phyloP scores from a whole-genome alignment of 768 basidiomycete genomes.

The Russula compacta region DNA sequence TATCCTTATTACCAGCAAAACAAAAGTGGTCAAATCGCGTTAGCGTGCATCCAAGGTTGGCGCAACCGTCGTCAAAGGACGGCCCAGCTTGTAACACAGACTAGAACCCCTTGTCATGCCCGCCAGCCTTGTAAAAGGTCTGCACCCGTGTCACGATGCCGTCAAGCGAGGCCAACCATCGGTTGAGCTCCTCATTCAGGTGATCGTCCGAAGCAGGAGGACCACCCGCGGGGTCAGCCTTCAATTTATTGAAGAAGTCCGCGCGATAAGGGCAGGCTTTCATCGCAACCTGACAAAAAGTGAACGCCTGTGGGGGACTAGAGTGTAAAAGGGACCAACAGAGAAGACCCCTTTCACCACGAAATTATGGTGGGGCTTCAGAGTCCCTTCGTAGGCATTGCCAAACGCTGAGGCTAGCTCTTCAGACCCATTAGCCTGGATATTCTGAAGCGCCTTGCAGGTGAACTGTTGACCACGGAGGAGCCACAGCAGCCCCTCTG shows the following conservation, averaged over 20 bases:
- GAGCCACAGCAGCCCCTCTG: slow-evolving; percentile 91
- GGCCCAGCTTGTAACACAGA: not conserved
- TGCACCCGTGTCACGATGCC: slow-evolving; percentile 40
- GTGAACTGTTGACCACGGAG: slow-evolving; percentile 89
- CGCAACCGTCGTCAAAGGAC: not conserved
- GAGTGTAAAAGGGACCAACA: slow-evolving; percentile 31
- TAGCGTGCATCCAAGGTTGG: slow-evolving; percentile 5
- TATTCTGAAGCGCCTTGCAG: slow-evolving; percentile 61
- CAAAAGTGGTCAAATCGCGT: slow-evolving; percentile 4
- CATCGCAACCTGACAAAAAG: slow-evolving; percentile 45
- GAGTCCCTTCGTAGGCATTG: slow-evolving; percentile 68
- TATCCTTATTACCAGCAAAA: slow-evolving; percentile 2
- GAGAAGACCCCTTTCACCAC: slow-evolving; percentile 48
- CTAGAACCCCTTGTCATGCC: slow-evolving; percentile 38
- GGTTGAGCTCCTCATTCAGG: slow-evolving; percentile 38
- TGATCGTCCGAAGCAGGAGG: slow-evolving; percentile 33
- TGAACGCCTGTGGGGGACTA: not conserved
- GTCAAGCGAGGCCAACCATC: slow-evolving; percentile 47
- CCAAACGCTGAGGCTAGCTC: slow-evolving; percentile 72
- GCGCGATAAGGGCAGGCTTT: slow-evolving; percentile 56
- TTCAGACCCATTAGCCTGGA: slow-evolving; percentile 50
- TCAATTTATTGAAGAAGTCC: slow-evolving; percentile 50
- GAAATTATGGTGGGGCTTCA: slow-evolving; percentile 82
- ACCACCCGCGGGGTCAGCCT: slow-evolving; percentile 30
- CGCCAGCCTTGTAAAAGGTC: slow-evolving; percentile 35